Percentiles rank a stretch among this genome's conserved stretches.
These are phyloP conservation scores for Pestalotiopsis sp. DNA, from an alignment of 2,329 filamentous ascomycete genomes.

Conservation along the genomic window DNA sequence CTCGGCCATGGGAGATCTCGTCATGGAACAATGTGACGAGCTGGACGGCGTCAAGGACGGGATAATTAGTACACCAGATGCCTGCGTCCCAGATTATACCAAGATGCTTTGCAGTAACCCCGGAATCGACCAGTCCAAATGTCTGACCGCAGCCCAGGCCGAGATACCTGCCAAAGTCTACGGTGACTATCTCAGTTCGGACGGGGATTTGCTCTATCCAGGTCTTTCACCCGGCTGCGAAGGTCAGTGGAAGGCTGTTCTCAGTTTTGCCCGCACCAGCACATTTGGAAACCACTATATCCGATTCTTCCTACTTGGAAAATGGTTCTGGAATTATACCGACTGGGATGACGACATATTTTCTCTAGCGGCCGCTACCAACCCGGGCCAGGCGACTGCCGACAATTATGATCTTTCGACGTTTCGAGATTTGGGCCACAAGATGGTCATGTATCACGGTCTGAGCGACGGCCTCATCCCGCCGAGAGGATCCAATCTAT, in stretches of 20 bases:
- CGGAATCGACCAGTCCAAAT: slow-evolving; percentile 31
- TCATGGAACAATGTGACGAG: slow-evolving; percentile 52
- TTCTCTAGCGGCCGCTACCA: slow-evolving; percentile 30
- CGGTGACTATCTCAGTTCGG: slow-evolving; percentile 25
- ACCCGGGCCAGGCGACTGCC: slow-evolving; percentile 42
- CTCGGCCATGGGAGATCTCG: slow-evolving; percentile 36
- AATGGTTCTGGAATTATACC: slow-evolving; percentile 38
- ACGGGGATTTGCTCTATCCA: slow-evolving; percentile 40
- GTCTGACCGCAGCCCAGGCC: slow-evolving; percentile 46
- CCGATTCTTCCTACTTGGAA: slow-evolving; percentile 42
- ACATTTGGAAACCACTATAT: slow-evolving; percentile 37
- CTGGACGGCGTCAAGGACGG: slow-evolving; percentile 51
- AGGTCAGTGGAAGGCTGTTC: slow-evolving; percentile 33
- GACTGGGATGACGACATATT: slow-evolving; percentile 36
- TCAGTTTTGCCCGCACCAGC: slow-evolving; percentile 33
- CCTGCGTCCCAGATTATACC: slow-evolving; percentile 47
- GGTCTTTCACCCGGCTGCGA: slow-evolving; percentile 52
- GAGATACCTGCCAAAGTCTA: slow-evolving; percentile 35
- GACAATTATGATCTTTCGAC: slow-evolving; percentile 39
- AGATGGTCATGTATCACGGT: slow-evolving; percentile 51
- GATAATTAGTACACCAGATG: slow-evolving; percentile 49
- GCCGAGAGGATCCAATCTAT: slow-evolving; percentile 34
- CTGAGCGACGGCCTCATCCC: slow-evolving; percentile 43
- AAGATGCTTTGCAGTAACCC: slow-evolving; percentile 38
- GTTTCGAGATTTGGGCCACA: slow-evolving; percentile 42